Conservation (phyloP, 441 rosid species). For the Manihot esculenta region DNA sequence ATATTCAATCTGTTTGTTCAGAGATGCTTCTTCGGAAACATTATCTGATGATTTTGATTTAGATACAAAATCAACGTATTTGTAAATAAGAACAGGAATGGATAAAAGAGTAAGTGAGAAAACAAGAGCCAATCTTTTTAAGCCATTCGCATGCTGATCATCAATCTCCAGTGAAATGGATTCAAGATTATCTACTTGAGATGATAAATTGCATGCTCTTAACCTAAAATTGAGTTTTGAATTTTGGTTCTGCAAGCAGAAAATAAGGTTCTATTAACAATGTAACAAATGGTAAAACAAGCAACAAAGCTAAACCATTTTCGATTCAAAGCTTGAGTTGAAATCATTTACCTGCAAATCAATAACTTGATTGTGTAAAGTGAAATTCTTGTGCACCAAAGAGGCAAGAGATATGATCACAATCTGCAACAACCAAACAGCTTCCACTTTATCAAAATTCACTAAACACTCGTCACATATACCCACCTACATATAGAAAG, state of each 20-base stretch:
- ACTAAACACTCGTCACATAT: neutral
- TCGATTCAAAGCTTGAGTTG: neutral
- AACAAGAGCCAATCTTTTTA: slow-evolving; percentile 49
- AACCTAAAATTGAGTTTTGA: slow-evolving; percentile 35
- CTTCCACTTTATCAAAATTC: neutral
- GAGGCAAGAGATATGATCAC: slow-evolving; percentile 45
- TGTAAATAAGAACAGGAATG: slow-evolving; percentile 43
- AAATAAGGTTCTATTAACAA: slow-evolving; percentile 11
- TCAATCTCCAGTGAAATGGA: slow-evolving; percentile 22
- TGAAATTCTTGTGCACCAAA: slow-evolving; percentile 52
- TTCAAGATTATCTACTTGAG: slow-evolving; percentile 26
- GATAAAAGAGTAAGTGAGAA: slow-evolving; percentile 44
- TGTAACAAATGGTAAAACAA: neutral
- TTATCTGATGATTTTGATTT: slow-evolving; percentile 45
- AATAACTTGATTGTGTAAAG: slow-evolving; percentile 45
- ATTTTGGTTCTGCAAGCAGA: slow-evolving; percentile 45
- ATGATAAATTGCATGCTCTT: slow-evolving; percentile 42
- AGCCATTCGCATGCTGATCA: slow-evolving; percentile 27
- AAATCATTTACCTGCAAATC: slow-evolving; percentile 44
- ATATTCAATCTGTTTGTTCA: slow-evolving; percentile 60
- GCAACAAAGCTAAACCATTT: neutral
- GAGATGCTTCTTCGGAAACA: slow-evolving; percentile 47
- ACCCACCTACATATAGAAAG: neutral
- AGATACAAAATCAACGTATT: slow-evolving; percentile 50
- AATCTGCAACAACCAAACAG: slow-evolving; percentile 41